Evolutionary conservation across 768 basidiomycete genomes (phyloP), one percentile per base, ranked within the genome.

Genomic region (Podaxis rugospora): DNA sequence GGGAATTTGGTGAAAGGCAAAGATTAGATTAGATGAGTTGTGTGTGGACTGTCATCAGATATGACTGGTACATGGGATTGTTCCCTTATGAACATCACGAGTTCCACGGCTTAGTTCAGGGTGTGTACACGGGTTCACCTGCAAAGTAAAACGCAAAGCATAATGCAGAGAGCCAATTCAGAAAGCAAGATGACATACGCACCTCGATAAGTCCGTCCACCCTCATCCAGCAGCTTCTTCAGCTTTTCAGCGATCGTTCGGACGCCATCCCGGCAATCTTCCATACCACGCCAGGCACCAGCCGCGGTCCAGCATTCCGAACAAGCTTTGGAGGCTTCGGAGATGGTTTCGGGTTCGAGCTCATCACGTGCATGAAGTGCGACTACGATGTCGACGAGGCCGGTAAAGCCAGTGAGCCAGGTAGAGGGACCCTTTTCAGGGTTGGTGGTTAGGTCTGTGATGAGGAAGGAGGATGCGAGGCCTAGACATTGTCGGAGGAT

Each of bases 271-370:
- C 84, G 78, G 66, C 83, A 84, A 21, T 85, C 83, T 46, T 84
- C 83, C 63, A 92, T 72, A 14, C 84, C 87, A 32, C 81, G 76
- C 88, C 89, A 92, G 18, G 83, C 81, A 0, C 83, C 84, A 0
- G 86, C 83, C 2, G 85, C 83, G 14, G 79, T 84, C 91, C 91
- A 93, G 70, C 90, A 91, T 69, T 93, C 92, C 16, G 88, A 89
- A 66, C 90, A 91, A 13, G 81, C 81, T 56, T 79, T 83, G 52
- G 85, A 86, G 5, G 89, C 89, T 44, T 81, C 84, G 67, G 84
- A 86, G 46, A 93, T 70, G 5, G 92, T 92, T 64, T 88, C 89
- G n/a, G 89, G 75, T 65, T 92, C 88, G 44, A 93, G 80, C 63
- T 90, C 88, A 23, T 78, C 76, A 55, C 82, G 78, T 32, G 75